Conservation (phyloP, 192 early-diverging fungal genomes). For the Obelidium mucronatum region DNA sequence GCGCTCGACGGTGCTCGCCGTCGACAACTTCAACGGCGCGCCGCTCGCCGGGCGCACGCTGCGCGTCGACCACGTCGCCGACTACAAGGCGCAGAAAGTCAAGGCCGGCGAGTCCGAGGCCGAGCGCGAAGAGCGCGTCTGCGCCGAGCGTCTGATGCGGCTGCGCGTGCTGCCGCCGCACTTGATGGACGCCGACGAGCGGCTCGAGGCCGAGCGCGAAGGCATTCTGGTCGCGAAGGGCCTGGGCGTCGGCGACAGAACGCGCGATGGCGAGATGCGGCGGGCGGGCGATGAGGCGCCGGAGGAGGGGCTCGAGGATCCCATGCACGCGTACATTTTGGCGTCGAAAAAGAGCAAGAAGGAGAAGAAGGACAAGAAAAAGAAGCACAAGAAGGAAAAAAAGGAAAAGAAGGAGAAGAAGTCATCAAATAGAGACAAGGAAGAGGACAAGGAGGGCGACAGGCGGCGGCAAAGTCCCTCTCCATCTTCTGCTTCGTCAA, state of each 20-base stretch:
- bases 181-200: conserved; percentile 40
- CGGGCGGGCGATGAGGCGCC: too few relatives aligned
- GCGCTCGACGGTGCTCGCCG: conserved; percentile 85
- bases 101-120: conserved; percentile 33
- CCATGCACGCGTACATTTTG: conserved; percentile 50
- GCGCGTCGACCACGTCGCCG: conserved; percentile 52
- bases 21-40: conserved; percentile 93
- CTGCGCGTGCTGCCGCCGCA: conserved; percentile 49
- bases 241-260: conserved; percentile 2
- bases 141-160: conserved; percentile 42
- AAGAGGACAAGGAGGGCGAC: conserved; percentile 18
- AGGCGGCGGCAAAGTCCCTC: neutral
- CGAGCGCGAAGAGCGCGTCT: conserved; percentile 47
- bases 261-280: too few relatives aligned
- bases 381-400: conserved; percentile 30
- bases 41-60: conserved; percentile 46
- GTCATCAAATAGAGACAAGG: conserved; percentile 31
- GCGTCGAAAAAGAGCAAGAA: conserved; percentile 8
- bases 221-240: conserved; percentile 16
- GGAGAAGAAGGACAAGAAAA: conserved; percentile 49
- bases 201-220: conserved; percentile 1
- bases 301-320: conserved; percentile 55
- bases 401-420: conserved; percentile 22
- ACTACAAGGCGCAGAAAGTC: conserved; percentile 41
- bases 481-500: neutral